Evolutionary conservation across 164 flowering plant species (phyloP), one percentile per base, ranked within the genome.

Genomic region (Euptelea pleiosperma): DNA sequence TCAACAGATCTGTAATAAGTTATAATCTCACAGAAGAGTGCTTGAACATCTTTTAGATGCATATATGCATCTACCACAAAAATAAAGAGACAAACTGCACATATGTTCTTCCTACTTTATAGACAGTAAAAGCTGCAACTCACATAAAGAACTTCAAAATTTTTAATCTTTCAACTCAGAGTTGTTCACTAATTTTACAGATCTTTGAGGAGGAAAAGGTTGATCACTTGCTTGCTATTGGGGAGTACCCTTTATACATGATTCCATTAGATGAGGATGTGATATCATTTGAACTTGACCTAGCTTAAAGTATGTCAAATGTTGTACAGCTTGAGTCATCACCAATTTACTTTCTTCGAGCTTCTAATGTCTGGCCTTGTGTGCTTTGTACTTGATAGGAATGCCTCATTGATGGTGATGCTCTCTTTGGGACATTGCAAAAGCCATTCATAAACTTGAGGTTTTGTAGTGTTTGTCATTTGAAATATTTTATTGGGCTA

Each of bases 361-460:
- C 40, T 21, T 46, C 42, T 47, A 59, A 39, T 41, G 9, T 48
- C 33, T 54, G 36, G 34, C 33, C 29, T 26, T 60, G 14, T 46
- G 21, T 59, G n/a, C 49, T 50, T 50, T 61, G 15, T 62, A 54
- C 36, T 15, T 53, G 8, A 58, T 63, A 93, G 98, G 97, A 87
- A 67, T 77, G 67, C 73, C 77, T 58, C 48, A 91, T 83, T 55
- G 92, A 88, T 73, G 97, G 96, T 52, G 97, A 93, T 72, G 85
- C 69, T 78, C 92, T 40, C 85, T 83, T 59, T 93, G 99, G 99
- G 96, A 90, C 73, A 83, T 90, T 47, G 99, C 97, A 52, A 93
- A 85, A 72, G 83, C 91, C 68, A 87, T 93, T 55, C 99, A 90
- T 73, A 88, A 85, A 74, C 99, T 93, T 57, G 96, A 93, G 97